These are phyloP conservation scores for Mrakia gelida DNA, from an alignment of 768 basidiomycete genomes.

Conservation along the genomic window DNA sequence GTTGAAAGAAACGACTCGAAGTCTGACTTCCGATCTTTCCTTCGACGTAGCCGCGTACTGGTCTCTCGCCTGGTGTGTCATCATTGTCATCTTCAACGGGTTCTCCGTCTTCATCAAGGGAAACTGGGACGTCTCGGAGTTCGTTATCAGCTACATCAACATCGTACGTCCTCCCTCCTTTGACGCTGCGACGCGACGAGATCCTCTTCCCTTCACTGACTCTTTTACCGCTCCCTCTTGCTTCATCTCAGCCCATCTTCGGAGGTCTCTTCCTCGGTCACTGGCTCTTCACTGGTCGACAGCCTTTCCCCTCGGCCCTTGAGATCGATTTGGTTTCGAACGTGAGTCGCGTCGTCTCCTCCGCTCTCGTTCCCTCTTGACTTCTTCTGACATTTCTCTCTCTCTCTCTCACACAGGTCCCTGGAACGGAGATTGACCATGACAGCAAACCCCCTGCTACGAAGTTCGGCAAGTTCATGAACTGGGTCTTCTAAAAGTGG, in stretches of 20 bases:
- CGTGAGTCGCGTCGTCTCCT: background rate
- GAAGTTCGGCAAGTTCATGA: constrained; percentile 25
- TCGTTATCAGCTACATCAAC: constrained; percentile 38
- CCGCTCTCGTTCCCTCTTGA: background rate
- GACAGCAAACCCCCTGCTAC: constrained; percentile 24
- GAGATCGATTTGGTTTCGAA: constrained; percentile 37
- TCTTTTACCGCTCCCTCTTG: too few species aligned
- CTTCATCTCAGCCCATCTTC: background rate
- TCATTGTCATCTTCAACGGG: constrained; percentile 38
- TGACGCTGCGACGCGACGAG: too few species aligned
- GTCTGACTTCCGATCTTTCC: too few species aligned
- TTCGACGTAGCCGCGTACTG: background rate
- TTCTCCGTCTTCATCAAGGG: constrained; percentile 39
- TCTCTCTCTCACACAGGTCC: constrained; percentile 10
- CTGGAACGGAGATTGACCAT: constrained; percentile 25
- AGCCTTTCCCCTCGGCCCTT: constrained; percentile 4
- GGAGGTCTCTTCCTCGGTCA: constrained; percentile 29
- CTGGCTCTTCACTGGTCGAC: constrained; percentile 34
- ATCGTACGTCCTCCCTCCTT: constrained; percentile 19
- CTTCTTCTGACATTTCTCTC: background rate
- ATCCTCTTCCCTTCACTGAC: too few species aligned
- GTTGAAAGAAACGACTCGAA: too few species aligned
- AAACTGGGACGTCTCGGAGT: constrained; percentile 33
- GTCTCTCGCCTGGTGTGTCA: constrained; percentile 27
- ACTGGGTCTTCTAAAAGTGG: constrained; percentile 14